Conservation (phyloP, 148 eudicot genomes). For the Amaranthus cruentus region DNA sequence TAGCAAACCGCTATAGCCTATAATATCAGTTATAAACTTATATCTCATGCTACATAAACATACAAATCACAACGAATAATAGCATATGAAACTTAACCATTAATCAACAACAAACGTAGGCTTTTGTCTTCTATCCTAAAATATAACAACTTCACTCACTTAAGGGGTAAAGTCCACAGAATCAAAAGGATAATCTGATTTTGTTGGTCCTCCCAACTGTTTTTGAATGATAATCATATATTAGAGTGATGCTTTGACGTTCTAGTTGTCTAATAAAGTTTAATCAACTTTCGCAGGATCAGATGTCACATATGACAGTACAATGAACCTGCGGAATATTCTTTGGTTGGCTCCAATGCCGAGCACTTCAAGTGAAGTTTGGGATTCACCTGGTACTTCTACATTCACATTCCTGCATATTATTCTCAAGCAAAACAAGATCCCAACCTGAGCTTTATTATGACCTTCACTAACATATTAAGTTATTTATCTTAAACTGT, state of each 20-base stretch:
- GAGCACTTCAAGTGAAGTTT: slow-evolving; percentile 43
- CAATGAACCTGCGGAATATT: slow-evolving; percentile 89
- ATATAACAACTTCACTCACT: no score
- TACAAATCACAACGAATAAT: no score
- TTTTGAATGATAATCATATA: neutral
- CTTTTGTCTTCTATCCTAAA: no score
- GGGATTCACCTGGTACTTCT: slow-evolving; percentile 76
- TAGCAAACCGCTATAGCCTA: no score
- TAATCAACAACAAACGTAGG: no score
- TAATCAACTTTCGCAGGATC: slow-evolving; percentile 46
- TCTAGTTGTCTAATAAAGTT: neutral
- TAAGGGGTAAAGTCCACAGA: no score
- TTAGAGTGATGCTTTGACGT: neutral
- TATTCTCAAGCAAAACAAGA: slow-evolving; percentile 7
- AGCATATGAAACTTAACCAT: no score
- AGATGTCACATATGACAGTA: slow-evolving; percentile 53
- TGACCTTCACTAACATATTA: neutral
- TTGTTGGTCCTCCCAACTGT: no score
- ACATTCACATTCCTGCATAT: neutral
- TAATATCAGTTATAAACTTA: no score
- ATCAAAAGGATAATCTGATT: neutral
- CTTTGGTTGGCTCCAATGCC: slow-evolving; percentile 98
- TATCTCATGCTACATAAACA: no score
- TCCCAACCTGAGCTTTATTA: neutral
- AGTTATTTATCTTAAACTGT: neutral